Percentiles rank a stretch among this genome's conserved stretches.
Evolutionary conservation across 176 grass and related monocot genomes (phyloP).

Genomic region (Tillandsia fasciculata): DNA sequence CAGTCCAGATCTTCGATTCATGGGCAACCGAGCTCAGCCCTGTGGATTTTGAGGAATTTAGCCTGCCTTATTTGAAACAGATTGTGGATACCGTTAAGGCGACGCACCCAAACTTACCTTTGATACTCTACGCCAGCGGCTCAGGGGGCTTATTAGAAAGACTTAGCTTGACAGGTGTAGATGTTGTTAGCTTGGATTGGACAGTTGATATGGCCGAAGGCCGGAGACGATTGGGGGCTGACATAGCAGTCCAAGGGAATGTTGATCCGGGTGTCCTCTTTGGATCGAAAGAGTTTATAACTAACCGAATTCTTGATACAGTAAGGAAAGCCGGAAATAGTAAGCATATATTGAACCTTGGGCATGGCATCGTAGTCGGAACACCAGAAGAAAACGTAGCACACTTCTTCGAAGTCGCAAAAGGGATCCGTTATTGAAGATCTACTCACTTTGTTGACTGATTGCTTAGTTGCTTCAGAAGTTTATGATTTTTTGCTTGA

Average conservation of each 20-base stretch:
- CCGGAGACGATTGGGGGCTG: conserved; percentile 67
- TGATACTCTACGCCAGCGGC: conserved; percentile 95
- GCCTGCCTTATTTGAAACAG: conserved; percentile 84
- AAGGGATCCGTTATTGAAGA: conserved; percentile 69
- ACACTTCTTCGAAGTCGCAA: conserved; percentile 93
- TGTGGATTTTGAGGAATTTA: conserved; percentile 92
- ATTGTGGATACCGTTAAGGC: conserved; percentile 70
- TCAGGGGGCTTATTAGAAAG: conserved; percentile 88
- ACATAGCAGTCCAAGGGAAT: conserved; percentile 85
- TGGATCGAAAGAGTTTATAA: conserved; percentile 93
- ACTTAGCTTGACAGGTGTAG: conserved; percentile 67
- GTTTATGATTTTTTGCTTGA: conserved; percentile 30
- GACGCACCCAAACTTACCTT: conserved; percentile 80
- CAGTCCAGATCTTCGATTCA: conserved; percentile 95
- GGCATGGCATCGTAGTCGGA: conserved; percentile 91
- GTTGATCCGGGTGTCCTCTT: conserved; percentile 96
- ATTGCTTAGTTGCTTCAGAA: conserved; percentile 20
- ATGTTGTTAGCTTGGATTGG: conserved; percentile 98
- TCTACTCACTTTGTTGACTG: conserved; percentile 11
- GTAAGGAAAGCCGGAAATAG: conserved; percentile 76
- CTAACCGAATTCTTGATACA: conserved; percentile 61
- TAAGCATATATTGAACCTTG: conserved; percentile 88
- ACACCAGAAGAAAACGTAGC: conserved; percentile 97
- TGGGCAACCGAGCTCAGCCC: conserved; percentile 97
- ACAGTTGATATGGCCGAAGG: conserved; percentile 96